phyloP scores from a whole-genome alignment of 1,139 yeast genomes.

The Citeromyces hawaiiensis region DNA sequence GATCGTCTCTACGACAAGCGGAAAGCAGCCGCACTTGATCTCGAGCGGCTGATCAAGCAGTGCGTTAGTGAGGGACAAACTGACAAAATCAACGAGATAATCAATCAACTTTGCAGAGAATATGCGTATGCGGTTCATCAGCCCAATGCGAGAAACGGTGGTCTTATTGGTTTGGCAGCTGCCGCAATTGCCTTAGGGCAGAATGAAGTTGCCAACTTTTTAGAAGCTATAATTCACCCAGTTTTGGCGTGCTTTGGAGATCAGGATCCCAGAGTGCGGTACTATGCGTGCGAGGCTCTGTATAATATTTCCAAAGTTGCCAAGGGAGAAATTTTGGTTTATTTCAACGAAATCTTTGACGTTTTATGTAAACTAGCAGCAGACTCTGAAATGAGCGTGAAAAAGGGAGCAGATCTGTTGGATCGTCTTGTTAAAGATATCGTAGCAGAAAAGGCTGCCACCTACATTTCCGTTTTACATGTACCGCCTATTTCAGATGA shows the following conservation, averaged over 20 bases:
- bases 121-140: slow-evolving; percentile 69
- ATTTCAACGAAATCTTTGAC: slow-evolving; percentile 91
- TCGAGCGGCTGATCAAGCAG: slow-evolving; percentile 69
- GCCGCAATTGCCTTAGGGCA: slow-evolving; percentile 68
- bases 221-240: slow-evolving; percentile 84
- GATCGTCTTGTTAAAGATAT: slow-evolving; percentile 89
- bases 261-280: slow-evolving; percentile 90
- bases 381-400: slow-evolving; percentile 83
- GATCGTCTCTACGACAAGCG: slow-evolving; percentile 91
- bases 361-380: slow-evolving; percentile 84
- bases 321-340: slow-evolving; percentile 81
- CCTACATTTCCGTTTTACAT: slow-evolving; percentile 71
- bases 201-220: slow-evolving; percentile 53
- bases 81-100: slow-evolving; percentile 53
- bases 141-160: slow-evolving; percentile 67
- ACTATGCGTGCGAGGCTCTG: slow-evolving; percentile 92
- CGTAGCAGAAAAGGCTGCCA: slow-evolving; percentile 89
- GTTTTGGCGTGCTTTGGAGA: slow-evolving; percentile 94
- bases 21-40: slow-evolving; percentile 84
- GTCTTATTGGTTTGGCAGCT: slow-evolving; percentile 66
- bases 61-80: slow-evolving; percentile 57
- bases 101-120: slow-evolving; percentile 54
- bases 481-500: slow-evolving; percentile 21
- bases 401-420: slow-evolving; percentile 89
- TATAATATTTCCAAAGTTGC: slow-evolving; percentile 97